Evolutionary conservation across 2,329 filamentous ascomycete species (phyloP).

Genomic region (Helicocarpus griseus): DNA sequence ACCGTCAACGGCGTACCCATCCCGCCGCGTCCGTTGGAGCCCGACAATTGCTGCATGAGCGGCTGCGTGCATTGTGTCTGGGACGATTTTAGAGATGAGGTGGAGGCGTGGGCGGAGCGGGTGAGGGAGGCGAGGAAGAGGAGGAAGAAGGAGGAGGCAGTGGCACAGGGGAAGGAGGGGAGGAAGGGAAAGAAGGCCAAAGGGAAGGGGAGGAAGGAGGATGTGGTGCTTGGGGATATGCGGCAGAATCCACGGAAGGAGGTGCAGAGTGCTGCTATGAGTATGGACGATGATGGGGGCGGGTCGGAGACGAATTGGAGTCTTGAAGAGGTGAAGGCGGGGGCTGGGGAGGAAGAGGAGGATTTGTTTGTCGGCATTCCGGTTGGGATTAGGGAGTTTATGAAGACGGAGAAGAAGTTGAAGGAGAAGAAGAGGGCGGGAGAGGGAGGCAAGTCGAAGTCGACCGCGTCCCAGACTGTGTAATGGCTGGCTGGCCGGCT

Average conservation of each 20-base stretch:
- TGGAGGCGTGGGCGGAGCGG: constrained; percentile 74
- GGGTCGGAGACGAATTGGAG: constrained; percentile 63
- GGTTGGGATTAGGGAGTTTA: constrained; percentile 90
- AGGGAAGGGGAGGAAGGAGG: neutral
- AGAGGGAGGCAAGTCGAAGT: constrained; percentile 19
- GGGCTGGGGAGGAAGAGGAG: constrained; percentile 38
- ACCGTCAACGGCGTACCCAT: constrained; percentile 68
- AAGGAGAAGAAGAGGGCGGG: constrained; percentile 62
- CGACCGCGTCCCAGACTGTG: neutral
- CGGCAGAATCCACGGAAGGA: constrained; percentile 27
- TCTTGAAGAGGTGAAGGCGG: constrained; percentile 14
- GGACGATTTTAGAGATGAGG: constrained; percentile 82
- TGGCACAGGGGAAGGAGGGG: constrained; percentile 26
- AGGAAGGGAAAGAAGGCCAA: constrained; percentile 22
- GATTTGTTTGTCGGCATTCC: constrained; percentile 73
- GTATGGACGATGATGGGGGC: constrained; percentile 73
- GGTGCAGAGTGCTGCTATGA: constrained; percentile 43
- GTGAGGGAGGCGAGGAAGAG: constrained; percentile 50
- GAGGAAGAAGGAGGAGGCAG: constrained; percentile 12
- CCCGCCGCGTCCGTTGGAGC: constrained; percentile 75
- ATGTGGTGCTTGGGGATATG: constrained; percentile 16
- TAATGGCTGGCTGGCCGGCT: neutral
- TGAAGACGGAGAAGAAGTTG: constrained; percentile 89
- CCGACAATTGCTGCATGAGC: constrained; percentile 98
- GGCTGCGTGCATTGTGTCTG: constrained; percentile 97